Evolutionary conservation across 1,284 basidiomycete genomes (phyloP), one percentile per base, ranked within the genome.

Genomic region (Melanopsichium pennsylvanicum): DNA sequence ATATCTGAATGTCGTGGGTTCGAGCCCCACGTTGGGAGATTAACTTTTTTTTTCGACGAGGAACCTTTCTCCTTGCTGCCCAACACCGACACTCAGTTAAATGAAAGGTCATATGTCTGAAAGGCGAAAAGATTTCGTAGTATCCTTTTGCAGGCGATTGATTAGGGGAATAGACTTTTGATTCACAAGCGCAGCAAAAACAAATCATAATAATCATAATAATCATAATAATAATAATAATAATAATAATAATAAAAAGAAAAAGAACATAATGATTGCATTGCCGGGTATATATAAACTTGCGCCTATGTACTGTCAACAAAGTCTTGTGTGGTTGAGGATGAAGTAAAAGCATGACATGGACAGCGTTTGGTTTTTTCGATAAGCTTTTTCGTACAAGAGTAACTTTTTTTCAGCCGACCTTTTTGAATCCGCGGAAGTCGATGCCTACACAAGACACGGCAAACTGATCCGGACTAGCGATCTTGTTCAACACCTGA

Each of bases 11-110:
- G 75, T 77, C 75, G 70, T 74, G 75, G 75, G 75, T 77, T 77
- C 75, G 75, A 77, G 73, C 75, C 75, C 75, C 75, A 74, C 70
- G 75, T 77, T 77, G 75, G 75, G 75, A 76, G 75, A 49, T 37
- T 58, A 4, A 19, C 42, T 55, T 54, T 54, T 33, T 12, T 19
- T 21, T 27, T 8, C 8, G 8, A n/a, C 27, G 13, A 9, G 23
- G 8, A 6, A 29, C n/a, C 25, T 37, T 32, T 22, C 23, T 34
- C 10, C 16, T 40, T 34, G 19, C 12, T 31, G n/a, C n/a, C n/a
- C n/a, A n/a, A n/a, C n/a, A n/a, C n/a, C n/a, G n/a, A n/a, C n/a
- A n/a, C n/a, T n/a, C n/a, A n/a, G n/a, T n/a, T n/a, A n/a, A n/a
- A n/a, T n/a, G n/a, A n/a, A n/a, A n/a, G n/a, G n/a, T n/a, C n/a